phyloP scores from a whole-genome alignment of 1,139 yeast genomes.

The Zhuliangozyma blackwelliae region DNA sequence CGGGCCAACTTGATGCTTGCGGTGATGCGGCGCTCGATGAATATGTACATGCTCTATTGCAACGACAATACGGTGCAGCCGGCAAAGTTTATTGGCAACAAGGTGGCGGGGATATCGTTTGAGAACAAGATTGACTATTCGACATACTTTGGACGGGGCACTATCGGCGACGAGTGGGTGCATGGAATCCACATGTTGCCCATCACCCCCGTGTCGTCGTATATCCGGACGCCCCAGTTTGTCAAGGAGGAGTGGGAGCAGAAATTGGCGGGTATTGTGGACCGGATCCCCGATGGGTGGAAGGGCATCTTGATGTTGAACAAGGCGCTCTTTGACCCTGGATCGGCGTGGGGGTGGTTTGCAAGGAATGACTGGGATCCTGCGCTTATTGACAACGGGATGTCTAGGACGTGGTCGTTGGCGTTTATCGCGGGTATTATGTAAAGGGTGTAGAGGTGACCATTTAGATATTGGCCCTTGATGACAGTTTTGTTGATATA shows the following conservation, averaged over 20 bases:
- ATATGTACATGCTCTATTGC: conserved; percentile 39
- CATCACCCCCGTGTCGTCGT: conserved; percentile 41
- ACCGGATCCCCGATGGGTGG: conserved; percentile 43
- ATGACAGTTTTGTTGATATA: no score
- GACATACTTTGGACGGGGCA: conserved; percentile 43
- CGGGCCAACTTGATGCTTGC: conserved; percentile 42
- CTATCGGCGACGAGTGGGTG: conserved; percentile 42
- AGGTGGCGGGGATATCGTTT: conserved; percentile 44
- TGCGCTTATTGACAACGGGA: conserved; percentile 37
- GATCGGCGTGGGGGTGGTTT: conserved; percentile 36
- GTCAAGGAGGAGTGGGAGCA: conserved; percentile 44
- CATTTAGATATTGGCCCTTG: no score
- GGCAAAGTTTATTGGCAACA: conserved; percentile 31
- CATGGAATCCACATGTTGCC: conserved; percentile 50
- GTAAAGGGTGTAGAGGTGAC: conserved; percentile 21
- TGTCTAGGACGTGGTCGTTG: conserved; percentile 45
- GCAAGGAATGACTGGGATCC: conserved; percentile 36
- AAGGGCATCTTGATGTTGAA: conserved; percentile 41
- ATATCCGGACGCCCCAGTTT: conserved; percentile 30
- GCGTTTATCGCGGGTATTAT: conserved; percentile 35
- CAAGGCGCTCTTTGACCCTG: conserved; percentile 34
- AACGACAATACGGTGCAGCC: conserved; percentile 41
- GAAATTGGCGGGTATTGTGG: conserved; percentile 27
- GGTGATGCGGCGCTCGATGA: conserved; percentile 38
- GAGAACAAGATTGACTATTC: conserved; percentile 44